A percentile compares a stretch with the other conserved stretches of the same genome.
phyloP scores from a whole-genome alignment of 768 basidiomycete species.

The Collybia mongolica region DNA sequence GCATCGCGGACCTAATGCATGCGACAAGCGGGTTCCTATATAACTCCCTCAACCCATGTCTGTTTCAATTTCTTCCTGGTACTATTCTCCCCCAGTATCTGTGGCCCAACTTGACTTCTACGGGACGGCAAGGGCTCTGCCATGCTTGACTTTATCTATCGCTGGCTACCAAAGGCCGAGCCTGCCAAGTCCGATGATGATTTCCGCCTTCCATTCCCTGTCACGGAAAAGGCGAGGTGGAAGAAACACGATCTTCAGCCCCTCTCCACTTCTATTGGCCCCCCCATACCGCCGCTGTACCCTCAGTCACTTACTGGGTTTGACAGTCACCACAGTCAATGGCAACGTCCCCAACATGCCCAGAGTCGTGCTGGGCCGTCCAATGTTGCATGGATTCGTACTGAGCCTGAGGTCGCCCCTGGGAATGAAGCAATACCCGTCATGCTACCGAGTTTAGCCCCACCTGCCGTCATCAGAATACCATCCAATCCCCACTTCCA shows the following conservation, averaged over 20 bases:
- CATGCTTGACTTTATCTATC: constrained; percentile 27
- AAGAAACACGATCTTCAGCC: constrained; percentile 12
- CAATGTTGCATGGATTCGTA: constrained; percentile 36
- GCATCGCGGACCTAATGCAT: constrained; percentile 18
- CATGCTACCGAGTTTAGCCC: constrained; percentile 9
- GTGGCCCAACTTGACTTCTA: constrained; percentile 6
- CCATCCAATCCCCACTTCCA: constrained; percentile 14
- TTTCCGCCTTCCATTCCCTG: constrained; percentile 25
- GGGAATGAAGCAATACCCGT: constrained; percentile 1
- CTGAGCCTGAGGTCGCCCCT: background rate
- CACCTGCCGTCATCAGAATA: constrained; percentile 20
- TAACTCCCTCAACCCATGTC: constrained; percentile 6
- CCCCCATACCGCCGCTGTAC: constrained; percentile 30
- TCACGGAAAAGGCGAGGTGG: constrained; percentile 19
- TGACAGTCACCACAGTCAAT: constrained; percentile 8
- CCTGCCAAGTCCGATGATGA: constrained; percentile 14
- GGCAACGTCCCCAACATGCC: constrained; percentile 19
- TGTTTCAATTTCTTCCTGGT: constrained; percentile 14
- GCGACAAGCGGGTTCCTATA: constrained; percentile 12
- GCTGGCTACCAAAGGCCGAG: constrained; percentile 18
- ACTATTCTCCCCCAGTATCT: constrained; percentile 4
- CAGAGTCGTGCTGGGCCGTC: constrained; percentile 32
- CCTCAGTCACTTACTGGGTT: constrained; percentile 32
- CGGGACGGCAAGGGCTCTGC: constrained; percentile 5
- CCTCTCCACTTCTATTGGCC: constrained; percentile 24